Conservation (phyloP, 352 stramenopile species). For the Phytopythium montanum region DNA sequence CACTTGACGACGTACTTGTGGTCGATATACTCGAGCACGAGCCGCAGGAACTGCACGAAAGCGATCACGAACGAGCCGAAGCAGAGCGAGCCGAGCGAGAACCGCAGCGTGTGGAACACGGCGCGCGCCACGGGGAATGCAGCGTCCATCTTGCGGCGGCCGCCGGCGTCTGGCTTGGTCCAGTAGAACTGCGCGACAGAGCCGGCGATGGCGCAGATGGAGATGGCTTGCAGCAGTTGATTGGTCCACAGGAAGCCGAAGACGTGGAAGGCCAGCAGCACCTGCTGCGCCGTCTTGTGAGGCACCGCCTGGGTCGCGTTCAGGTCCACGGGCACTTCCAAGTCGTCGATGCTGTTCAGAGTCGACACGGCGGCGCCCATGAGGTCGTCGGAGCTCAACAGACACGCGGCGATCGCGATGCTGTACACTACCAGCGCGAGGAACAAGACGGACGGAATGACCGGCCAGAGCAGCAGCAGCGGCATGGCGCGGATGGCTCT, state of each 20-base stretch:
- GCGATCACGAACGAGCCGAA: slow-evolving; percentile 97
- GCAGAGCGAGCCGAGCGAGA: slow-evolving; percentile 94
- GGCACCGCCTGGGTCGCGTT: slow-evolving; percentile 33
- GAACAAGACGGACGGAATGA: slow-evolving; percentile 51
- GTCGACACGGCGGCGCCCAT: neutral
- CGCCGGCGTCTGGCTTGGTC: slow-evolving; percentile 31
- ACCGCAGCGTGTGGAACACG: slow-evolving; percentile 67
- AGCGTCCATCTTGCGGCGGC: slow-evolving; percentile 40
- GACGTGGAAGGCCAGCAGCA: slow-evolving; percentile 74
- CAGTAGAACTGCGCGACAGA: slow-evolving; percentile 93
- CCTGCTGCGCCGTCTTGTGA: slow-evolving; percentile 45
- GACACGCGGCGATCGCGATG: slow-evolving; percentile 46
- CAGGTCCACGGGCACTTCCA: slow-evolving; percentile 7
- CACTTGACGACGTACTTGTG: slow-evolving; percentile 61
- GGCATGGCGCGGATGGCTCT: slow-evolving; percentile 54
- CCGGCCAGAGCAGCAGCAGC: slow-evolving; percentile 57
- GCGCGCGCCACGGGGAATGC: slow-evolving; percentile 60
- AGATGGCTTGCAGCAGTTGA: slow-evolving; percentile 94
- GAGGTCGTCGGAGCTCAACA: slow-evolving; percentile 60
- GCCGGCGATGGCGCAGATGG: slow-evolving; percentile 92
- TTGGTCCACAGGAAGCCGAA: slow-evolving; percentile 97
- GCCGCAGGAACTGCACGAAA: slow-evolving; percentile 93
- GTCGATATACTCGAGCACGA: slow-evolving; percentile 94
- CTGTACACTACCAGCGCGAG: slow-evolving; percentile 54
- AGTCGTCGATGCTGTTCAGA: slow-evolving; percentile 1